A percentile compares a stretch with the other conserved stretches of the same genome.
Evolutionary conservation across 495 filamentous ascomycete species (phyloP).

Genomic region (Penicillium coprophilum): DNA sequence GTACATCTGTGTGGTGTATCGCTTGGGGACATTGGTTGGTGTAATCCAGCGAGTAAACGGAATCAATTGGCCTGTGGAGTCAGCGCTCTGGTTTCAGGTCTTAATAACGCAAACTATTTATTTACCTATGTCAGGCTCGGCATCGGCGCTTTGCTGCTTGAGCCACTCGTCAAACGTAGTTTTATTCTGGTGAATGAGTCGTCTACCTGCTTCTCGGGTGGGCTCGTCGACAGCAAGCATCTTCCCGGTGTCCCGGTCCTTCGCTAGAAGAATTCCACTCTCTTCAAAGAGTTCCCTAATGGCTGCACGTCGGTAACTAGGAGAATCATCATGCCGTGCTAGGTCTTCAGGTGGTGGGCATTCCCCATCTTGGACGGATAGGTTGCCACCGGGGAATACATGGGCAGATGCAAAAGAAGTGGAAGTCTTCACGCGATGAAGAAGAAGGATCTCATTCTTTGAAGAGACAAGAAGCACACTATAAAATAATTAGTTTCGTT

Average conservation of each 20-base stretch:
- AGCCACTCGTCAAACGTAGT: conserved; percentile 69
- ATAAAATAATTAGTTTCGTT: conserved; percentile 11
- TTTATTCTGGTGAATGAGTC: conserved; percentile 61
- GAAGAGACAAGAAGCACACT: conserved; percentile 87
- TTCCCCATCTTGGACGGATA: conserved; percentile 65
- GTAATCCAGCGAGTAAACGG: conserved; percentile 95
- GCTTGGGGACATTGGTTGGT: conserved; percentile 63
- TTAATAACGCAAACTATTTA: neutral
- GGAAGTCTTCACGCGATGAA: conserved; percentile 80
- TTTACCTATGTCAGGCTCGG: conserved; percentile 65
- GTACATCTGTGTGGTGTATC: conserved; percentile 96
- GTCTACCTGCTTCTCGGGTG: conserved; percentile 64
- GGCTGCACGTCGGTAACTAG: conserved; percentile 71
- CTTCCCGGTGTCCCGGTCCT: conserved; percentile 39
- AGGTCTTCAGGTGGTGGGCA: conserved; percentile 47
- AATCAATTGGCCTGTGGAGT: conserved; percentile 55
- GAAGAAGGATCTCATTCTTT: conserved; percentile 79
- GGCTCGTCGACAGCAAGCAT: conserved; percentile 59
- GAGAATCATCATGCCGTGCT: conserved; percentile 63
- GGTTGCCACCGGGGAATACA: conserved; percentile 94
- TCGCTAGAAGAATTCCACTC: conserved; percentile 82
- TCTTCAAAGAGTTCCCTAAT: conserved; percentile 95
- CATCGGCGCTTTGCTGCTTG: conserved; percentile 54
- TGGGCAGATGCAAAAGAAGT: conserved; percentile 86
- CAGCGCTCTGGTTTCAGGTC: conserved; percentile 8